Evolutionary conservation across 495 filamentous ascomycete species (phyloP).

Genomic region (Penicillium salamii): DNA sequence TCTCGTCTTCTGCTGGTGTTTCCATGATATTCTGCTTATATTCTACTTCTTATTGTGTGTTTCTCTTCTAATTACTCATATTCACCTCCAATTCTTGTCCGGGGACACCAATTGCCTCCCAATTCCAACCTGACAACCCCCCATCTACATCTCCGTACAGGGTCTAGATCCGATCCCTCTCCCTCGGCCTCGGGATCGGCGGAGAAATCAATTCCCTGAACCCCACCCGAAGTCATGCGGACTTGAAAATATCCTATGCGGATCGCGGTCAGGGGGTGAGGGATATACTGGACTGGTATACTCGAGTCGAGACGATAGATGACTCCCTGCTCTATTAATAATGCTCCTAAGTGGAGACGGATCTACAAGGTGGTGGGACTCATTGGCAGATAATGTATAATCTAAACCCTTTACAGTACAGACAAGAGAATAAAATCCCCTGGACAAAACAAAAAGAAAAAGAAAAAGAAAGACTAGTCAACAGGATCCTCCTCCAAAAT

Average conservation of each 20-base stretch:
- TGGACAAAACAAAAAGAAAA: neutral
- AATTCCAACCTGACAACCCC: too few species aligned
- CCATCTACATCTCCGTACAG: neutral
- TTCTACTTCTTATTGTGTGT: too few species aligned
- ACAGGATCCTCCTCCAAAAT: slow-evolving; percentile 81
- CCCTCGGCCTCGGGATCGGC: slow-evolving; percentile 11
- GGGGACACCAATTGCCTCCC: too few species aligned
- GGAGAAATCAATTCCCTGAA: slow-evolving; percentile 8
- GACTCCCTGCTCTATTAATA: neutral
- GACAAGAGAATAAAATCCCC: neutral
- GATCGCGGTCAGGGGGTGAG: too few species aligned
- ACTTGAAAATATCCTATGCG: slow-evolving; percentile 5
- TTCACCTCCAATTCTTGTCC: too few species aligned
- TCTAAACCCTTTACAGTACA: slow-evolving; percentile 8
- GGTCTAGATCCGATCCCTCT: slow-evolving; percentile 3
- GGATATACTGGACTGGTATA: too few species aligned
- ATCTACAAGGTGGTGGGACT: neutral
- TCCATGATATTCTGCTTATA: too few species aligned
- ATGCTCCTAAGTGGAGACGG: neutral
- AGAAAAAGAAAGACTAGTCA: slow-evolving; percentile 34
- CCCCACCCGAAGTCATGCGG: slow-evolving; percentile 10
- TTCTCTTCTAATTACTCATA: too few species aligned
- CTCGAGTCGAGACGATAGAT: too few species aligned
- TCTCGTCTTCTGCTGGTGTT: too few species aligned
- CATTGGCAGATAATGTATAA: slow-evolving; percentile 7